Conservation (phyloP, 1,284 basidiomycete species). For the Sanguinoderma infundibulare region DNA sequence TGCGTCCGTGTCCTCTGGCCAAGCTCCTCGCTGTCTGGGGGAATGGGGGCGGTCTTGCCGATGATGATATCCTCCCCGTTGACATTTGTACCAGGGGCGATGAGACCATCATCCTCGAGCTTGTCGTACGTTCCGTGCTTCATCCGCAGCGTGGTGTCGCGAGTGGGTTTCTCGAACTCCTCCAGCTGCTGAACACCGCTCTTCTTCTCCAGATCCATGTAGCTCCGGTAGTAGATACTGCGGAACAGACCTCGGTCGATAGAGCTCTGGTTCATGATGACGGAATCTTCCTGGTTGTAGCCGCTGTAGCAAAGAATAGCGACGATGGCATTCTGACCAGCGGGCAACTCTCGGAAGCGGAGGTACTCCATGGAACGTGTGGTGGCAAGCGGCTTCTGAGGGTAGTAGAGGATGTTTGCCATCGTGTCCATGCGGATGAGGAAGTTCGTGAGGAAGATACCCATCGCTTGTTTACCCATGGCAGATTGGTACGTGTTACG, state of each 20-base stretch:
- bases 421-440: constrained; percentile 98
- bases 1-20: constrained; percentile 94
- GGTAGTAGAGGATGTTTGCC: constrained; percentile 98
- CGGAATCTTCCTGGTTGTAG: constrained; percentile 99
- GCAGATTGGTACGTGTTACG: constrained; percentile 99
- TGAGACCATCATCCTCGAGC: constrained; percentile 94
- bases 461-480: constrained; percentile 99
- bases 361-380: constrained; percentile 99
- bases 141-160: constrained; percentile 93
- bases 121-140: constrained; percentile 99
- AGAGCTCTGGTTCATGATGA: constrained; percentile 99
- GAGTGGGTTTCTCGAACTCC: constrained; percentile 96
- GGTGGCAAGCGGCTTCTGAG: constrained; percentile 97
- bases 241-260: constrained; percentile 98
- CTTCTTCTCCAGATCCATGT: constrained; percentile 99
- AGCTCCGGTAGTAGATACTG: constrained; percentile 98
- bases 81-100: constrained; percentile 95
- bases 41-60: constrained; percentile 97
- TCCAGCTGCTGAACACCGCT: constrained; percentile 91
- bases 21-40: constrained; percentile 95
- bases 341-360: constrained; percentile 96
- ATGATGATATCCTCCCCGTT: constrained; percentile 99
- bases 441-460: constrained; percentile 97
- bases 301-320: constrained; percentile 99
- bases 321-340: constrained; percentile 98